phyloP scores from a whole-genome alignment of 2,329 filamentous ascomycete genomes.

The Dothideomycetes sp. region DNA sequence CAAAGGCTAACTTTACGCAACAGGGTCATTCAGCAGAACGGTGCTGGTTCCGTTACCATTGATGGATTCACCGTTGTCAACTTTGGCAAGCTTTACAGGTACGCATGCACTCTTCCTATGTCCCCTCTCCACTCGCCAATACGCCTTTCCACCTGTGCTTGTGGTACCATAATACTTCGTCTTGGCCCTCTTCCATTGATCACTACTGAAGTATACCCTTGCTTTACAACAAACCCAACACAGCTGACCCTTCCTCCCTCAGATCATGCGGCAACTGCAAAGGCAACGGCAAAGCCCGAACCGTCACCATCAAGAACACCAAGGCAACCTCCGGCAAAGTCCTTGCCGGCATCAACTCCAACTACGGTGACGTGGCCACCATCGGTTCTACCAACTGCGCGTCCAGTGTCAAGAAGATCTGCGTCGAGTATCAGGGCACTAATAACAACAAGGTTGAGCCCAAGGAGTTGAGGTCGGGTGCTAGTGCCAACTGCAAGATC shows the following conservation, averaged over 20 bases:
- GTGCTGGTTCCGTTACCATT: constrained; percentile 27
- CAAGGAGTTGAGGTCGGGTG: too few species aligned
- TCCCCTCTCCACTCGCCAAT: too few species aligned
- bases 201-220: too few species aligned
- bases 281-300: constrained; percentile 25
- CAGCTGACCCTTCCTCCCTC: too few species aligned
- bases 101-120: too few species aligned
- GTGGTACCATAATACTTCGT: too few species aligned
- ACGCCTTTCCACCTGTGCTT: too few species aligned
- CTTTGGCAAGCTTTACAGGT: constrained; percentile 40
- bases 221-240: too few species aligned
- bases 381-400: constrained; percentile 31
- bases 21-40: constrained; percentile 34
- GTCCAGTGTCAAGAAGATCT: constrained; percentile 23
- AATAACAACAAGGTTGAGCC: constrained; percentile 24
- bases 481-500: too few species aligned
- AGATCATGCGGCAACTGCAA: constrained; percentile 43
- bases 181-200: too few species aligned
- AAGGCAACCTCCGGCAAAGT: constrained; percentile 30
- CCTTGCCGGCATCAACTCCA: constrained; percentile 39
- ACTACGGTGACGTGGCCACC: constrained; percentile 38
- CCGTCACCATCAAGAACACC: constrained; percentile 33
- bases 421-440: constrained; percentile 23
- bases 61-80: constrained; percentile 31
- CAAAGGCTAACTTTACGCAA: too few species aligned